Percentiles rank a stretch among this genome's conserved stretches.
Conservation (phyloP, 1,284 basidiomycete genomes). For the Leccinum solheimii region DNA sequence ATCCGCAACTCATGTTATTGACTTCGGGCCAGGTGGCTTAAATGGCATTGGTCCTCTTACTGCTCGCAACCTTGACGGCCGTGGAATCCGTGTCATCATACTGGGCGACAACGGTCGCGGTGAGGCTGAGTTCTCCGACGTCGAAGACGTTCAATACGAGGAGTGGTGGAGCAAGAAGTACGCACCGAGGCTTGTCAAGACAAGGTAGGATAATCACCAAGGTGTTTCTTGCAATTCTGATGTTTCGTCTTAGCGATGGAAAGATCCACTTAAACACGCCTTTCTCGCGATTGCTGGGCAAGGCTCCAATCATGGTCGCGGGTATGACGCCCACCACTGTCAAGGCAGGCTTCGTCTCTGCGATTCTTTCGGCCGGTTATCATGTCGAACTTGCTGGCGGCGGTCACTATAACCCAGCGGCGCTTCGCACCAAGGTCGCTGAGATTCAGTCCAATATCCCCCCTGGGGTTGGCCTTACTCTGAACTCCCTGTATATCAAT, state of each 20-base stretch:
- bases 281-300: slow-evolving; percentile 93
- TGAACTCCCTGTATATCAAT: slow-evolving; percentile 98
- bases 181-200: slow-evolving; percentile 84
- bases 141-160: slow-evolving; percentile 70
- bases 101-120: slow-evolving; percentile 85
- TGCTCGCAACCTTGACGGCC: slow-evolving; percentile 87
- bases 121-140: slow-evolving; percentile 81
- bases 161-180: slow-evolving; percentile 91
- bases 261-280: slow-evolving; percentile 92
- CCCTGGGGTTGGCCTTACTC: slow-evolving; percentile 86
- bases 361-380: slow-evolving; percentile 91
- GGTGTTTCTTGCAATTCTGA: slow-evolving; percentile 10
- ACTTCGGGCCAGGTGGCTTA: slow-evolving; percentile 94
- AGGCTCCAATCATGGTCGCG: slow-evolving; percentile 97
- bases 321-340: slow-evolving; percentile 98
- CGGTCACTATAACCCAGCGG: slow-evolving; percentile 91
- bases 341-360: slow-evolving; percentile 88
- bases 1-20: slow-evolving; percentile 90
- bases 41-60: slow-evolving; percentile 94
- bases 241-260: slow-evolving; percentile 64
- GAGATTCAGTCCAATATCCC: slow-evolving; percentile 86
- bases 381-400: slow-evolving; percentile 97
- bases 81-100: slow-evolving; percentile 87
- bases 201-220: slow-evolving; percentile 55
- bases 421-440: slow-evolving; percentile 85